These are phyloP conservation scores for Sporopachydermia quercuum DNA, from an alignment of 805 yeast genomes.

Conservation along the genomic window DNA sequence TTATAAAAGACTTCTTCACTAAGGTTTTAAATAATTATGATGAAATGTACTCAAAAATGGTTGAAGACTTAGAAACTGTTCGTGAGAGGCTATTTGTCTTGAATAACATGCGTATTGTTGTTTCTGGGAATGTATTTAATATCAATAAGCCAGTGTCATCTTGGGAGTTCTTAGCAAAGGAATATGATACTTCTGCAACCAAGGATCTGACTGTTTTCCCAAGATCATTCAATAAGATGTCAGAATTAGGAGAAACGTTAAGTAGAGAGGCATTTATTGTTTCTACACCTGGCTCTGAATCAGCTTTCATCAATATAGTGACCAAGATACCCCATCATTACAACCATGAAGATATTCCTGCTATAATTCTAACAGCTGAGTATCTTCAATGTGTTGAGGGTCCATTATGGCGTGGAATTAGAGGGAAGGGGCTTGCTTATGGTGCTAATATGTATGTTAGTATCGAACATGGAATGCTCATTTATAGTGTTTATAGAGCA, in stretches of 20 bases:
- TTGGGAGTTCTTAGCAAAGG: slow-evolving; percentile 32
- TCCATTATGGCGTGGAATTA: slow-evolving; percentile 90
- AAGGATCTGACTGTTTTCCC: slow-evolving; percentile 25
- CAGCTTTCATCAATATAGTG: slow-evolving; percentile 49
- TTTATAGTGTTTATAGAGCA: slow-evolving; percentile 63
- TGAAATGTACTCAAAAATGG: slow-evolving; percentile 28
- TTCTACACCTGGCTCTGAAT: slow-evolving; percentile 73
- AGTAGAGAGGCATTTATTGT: slow-evolving; percentile 42
- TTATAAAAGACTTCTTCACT: slow-evolving; percentile 41
- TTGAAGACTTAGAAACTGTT: slow-evolving; percentile 34
- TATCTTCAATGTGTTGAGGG: slow-evolving; percentile 83
- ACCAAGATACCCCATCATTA: slow-evolving; percentile 46
- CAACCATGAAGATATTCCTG: slow-evolving; percentile 45
- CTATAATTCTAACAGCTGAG: slow-evolving; percentile 57
- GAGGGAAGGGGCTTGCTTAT: slow-evolving; percentile 91
- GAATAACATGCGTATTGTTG: slow-evolving; percentile 48
- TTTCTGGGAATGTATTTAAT: slow-evolving; percentile 51
- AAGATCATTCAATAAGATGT: slow-evolving; percentile 34
- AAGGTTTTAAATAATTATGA: slow-evolving; percentile 35
- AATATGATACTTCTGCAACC: slow-evolving; percentile 9
- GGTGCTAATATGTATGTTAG: slow-evolving; percentile 55
- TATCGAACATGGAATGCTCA: slow-evolving; percentile 52
- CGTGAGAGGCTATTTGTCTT: slow-evolving; percentile 37
- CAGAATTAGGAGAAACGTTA: slow-evolving; percentile 40
- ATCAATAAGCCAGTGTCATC: slow-evolving; percentile 40